phyloP scores from a whole-genome alignment of 805 yeast genomes.

The Metschnikowia borealis region DNA sequence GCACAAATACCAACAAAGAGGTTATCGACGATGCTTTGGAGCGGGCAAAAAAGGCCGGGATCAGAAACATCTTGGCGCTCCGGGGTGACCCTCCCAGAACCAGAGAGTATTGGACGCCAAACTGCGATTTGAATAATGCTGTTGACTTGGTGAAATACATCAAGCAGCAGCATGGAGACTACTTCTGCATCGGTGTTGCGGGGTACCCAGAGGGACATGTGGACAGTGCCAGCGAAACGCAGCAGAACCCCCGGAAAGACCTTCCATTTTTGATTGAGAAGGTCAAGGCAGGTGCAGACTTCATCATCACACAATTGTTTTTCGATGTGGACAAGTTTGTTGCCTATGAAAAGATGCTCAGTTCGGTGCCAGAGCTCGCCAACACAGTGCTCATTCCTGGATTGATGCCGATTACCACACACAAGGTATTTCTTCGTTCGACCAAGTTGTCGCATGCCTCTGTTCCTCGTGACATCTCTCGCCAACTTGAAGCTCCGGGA shows the following conservation, averaged over 20 bases:
- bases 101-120: conserved; percentile 53
- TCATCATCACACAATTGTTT: conserved; percentile 85
- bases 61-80: conserved; percentile 83
- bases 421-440: conserved; percentile 76
- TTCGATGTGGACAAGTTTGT: conserved; percentile 80
- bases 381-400: conserved; percentile 75
- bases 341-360: conserved; percentile 53
- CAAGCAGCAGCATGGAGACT: conserved; percentile 63
- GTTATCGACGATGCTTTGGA: conserved; percentile 76
- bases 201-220: conserved; percentile 98
- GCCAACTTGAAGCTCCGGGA: conserved; percentile 51
- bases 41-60: conserved; percentile 71
- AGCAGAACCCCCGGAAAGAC: conserved; percentile 66
- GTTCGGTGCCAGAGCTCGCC: conserved; percentile 36
- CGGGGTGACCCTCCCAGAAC: conserved; percentile 96
- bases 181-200: conserved; percentile 93
- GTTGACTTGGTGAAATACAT: conserved; percentile 84
- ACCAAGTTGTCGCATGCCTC: conserved; percentile 85
- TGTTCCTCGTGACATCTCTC: conserved; percentile 57
- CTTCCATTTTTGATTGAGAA: conserved; percentile 79
- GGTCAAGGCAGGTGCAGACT: conserved; percentile 91
- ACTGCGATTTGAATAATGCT: conserved; percentile 67
- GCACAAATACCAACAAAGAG: conserved; percentile 82
- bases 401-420: conserved; percentile 86
- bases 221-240: conserved; percentile 67